Conservation (phyloP, 1,284 basidiomycete genomes). For the Malassezia cuniculi region DNA sequence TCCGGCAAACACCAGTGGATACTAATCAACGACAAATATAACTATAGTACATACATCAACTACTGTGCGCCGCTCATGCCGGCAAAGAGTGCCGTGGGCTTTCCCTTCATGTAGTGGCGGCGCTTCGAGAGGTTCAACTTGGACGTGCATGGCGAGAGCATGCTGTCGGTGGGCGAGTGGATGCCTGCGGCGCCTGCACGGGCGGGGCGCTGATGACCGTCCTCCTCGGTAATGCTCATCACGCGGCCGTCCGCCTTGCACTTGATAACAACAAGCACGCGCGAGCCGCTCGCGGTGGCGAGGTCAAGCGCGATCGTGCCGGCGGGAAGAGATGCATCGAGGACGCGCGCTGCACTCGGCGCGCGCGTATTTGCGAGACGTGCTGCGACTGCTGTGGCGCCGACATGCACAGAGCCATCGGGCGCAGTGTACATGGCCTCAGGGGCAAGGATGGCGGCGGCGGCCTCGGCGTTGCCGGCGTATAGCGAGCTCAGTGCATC, state of each 20-base stretch:
- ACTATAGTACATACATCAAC: not conserved
- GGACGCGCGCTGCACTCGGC: conserved; percentile 7
- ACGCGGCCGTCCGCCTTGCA: conserved; percentile 36
- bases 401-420: conserved; percentile 34
- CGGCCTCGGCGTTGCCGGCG: conserved; percentile 6
- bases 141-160: conserved; percentile 41
- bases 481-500: conserved; percentile 24
- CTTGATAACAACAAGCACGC: conserved; percentile 37
- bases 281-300: conserved; percentile 12
- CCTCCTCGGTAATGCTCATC: conserved; percentile 34
- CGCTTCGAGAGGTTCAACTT: conserved; percentile 42
- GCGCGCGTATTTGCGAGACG: conserved; percentile 1
- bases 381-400: conserved; percentile 19
- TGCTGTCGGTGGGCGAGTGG: conserved; percentile 40
- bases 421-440: conserved; percentile 37
- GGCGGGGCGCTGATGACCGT: conserved; percentile 26
- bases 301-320: conserved; percentile 37
- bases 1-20: not conserved
- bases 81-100: conserved; percentile 41
- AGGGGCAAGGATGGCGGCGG: conserved; percentile 25
- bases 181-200: not conserved
- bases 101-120: conserved; percentile 39
- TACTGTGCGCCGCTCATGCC: conserved; percentile 4
- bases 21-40: not conserved
- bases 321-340: conserved; percentile 29